A percentile compares a stretch with the other conserved stretches of the same genome.
Conservation (phyloP, 495 filamentous ascomycete species). For the Hypoxylon fragiforme region DNA sequence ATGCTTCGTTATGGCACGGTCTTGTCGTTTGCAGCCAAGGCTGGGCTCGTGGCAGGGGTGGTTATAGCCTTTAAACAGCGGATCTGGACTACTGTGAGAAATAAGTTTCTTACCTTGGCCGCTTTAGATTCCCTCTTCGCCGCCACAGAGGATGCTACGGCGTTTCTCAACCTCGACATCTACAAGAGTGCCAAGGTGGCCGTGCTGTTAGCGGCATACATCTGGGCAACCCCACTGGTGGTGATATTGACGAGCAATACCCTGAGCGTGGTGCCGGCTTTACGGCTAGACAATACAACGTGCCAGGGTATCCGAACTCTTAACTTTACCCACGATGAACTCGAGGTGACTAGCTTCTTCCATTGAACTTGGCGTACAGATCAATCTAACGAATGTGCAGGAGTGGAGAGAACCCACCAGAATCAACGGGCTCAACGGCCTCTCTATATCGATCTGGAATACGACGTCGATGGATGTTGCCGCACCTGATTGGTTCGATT, state of each 20-base stretch:
- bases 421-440: conserved; percentile 33
- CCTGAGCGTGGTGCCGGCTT: conserved; percentile 35
- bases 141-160: conserved; percentile 37
- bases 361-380: too few relatives aligned
- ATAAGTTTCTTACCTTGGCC: conserved; percentile 37
- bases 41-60: conserved; percentile 40
- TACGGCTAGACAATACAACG: conserved; percentile 5
- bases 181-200: conserved; percentile 39
- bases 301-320: conserved; percentile 40
- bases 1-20: conserved; percentile 47
- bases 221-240: conserved; percentile 42
- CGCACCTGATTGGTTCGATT: conserved; percentile 41
- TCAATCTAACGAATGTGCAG: conserved; percentile 13
- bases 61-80: conserved; percentile 40
- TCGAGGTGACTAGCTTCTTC: conserved; percentile 18
- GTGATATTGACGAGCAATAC: conserved; percentile 46
- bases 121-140: conserved; percentile 44
- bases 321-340: conserved; percentile 43
- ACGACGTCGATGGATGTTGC: conserved; percentile 28
- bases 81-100: conserved; percentile 44
- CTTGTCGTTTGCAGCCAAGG: conserved; percentile 42
- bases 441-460: conserved; percentile 42
- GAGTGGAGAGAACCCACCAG: conserved; percentile 40
- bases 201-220: conserved; percentile 36
- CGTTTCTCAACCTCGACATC: conserved; percentile 40